Percentiles rank a stretch among this genome's conserved stretches.
Evolutionary conservation across 768 basidiomycete genomes (phyloP).

Genomic region (Termitomyces sp.): DNA sequence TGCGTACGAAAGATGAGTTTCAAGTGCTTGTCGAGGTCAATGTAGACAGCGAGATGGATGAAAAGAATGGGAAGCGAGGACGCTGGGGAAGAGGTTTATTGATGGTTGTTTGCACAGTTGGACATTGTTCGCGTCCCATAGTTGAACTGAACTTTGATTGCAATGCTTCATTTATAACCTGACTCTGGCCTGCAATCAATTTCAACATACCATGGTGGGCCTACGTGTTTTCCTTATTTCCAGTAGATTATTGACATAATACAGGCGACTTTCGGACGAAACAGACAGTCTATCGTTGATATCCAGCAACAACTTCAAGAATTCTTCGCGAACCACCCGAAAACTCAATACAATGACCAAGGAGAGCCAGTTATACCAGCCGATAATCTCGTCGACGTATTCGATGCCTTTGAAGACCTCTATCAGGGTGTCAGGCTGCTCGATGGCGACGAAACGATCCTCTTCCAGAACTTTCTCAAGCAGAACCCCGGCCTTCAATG

Average conservation of each 20-base stretch:
- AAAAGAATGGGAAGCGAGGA: neutral
- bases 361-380: constrained; percentile 67
- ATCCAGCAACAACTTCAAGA: constrained; percentile 64
- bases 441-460: constrained; percentile 52
- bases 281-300: constrained; percentile 65
- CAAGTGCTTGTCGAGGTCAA: neutral
- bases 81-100: neutral
- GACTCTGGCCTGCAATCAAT: neutral
- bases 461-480: constrained; percentile 53
- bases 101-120: neutral
- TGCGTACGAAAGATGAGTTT: no score
- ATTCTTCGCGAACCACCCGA: constrained; percentile 63
- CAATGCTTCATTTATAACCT: constrained; percentile 11
- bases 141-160: neutral
- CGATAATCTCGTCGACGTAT: constrained; percentile 64
- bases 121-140: constrained; percentile 4
- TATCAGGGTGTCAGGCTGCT: constrained; percentile 63
- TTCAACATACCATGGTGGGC: constrained; percentile 10
- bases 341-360: constrained; percentile 49
- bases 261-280: constrained; percentile 42
- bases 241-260: neutral
- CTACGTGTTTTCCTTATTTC: neutral
- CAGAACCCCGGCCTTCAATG: constrained; percentile 60
- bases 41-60: neutral
- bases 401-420: constrained; percentile 55